A percentile compares a stretch with the other conserved stretches of the same genome.
These are phyloP conservation scores for Moniliella sp. DNA, from an alignment of 1,284 basidiomycete species.

Conservation along the genomic window DNA sequence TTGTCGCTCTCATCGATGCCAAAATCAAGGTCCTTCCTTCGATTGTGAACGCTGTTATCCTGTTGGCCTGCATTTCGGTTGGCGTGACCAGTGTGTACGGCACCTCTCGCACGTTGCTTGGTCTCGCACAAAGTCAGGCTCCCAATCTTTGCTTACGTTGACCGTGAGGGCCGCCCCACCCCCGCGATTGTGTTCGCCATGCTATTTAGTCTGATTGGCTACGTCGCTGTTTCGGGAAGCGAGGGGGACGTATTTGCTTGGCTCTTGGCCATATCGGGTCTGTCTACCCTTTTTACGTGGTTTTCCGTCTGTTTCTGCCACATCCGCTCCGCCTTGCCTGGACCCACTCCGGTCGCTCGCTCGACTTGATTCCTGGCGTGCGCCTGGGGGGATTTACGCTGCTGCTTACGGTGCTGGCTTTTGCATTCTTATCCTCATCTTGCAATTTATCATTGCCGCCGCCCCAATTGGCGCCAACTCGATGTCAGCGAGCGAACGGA, in stretches of 20 bases:
- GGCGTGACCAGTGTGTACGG: constrained; percentile 35
- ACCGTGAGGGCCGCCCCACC: constrained; percentile 39
- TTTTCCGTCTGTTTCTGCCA: constrained; percentile 18
- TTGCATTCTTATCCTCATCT: constrained; percentile 28
- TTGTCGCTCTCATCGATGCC: constrained; percentile 37
- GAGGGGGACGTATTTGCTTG: constrained; percentile 34
- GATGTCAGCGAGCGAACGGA: constrained; percentile 18
- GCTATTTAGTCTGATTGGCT: constrained; percentile 20
- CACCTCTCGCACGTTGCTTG: constrained; percentile 35
- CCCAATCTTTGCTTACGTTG: constrained; percentile 36
- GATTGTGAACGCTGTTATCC: constrained; percentile 38
- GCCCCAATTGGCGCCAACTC: constrained; percentile 24
- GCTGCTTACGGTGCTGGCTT: constrained; percentile 35
- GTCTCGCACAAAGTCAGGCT: constrained; percentile 35
- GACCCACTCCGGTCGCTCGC: constrained; percentile 37
- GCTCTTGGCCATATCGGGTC: constrained; percentile 39
- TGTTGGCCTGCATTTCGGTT: constrained; percentile 34
- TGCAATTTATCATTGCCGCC: constrained; percentile 18
- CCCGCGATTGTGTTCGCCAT: constrained; percentile 33
- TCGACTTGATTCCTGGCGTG: constrained; percentile 39
- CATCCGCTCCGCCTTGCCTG: constrained; percentile 39
- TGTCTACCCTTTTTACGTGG: constrained; percentile 39
- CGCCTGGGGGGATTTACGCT: constrained; percentile 37
- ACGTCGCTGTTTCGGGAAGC: constrained; percentile 14
- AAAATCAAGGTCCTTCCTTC: constrained; percentile 36